These are phyloP conservation scores for Pyricularia pennisetigena DNA, from an alignment of 2,329 filamentous ascomycete genomes.

Conservation along the genomic window DNA sequence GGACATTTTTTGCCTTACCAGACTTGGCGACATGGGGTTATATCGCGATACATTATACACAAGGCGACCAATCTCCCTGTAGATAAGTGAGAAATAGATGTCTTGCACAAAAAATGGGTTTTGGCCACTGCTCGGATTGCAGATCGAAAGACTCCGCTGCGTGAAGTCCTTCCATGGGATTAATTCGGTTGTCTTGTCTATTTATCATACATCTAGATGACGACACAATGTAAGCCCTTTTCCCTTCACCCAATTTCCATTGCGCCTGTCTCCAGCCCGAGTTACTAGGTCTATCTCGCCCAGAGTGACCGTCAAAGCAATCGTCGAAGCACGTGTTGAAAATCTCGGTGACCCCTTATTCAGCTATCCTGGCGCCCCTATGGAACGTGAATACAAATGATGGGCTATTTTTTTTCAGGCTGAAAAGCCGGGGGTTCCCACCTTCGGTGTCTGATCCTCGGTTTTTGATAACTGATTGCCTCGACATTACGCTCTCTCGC, in stretches of 20 bases:
- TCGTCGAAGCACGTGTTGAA: neutral
- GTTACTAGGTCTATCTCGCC: too few relatives aligned
- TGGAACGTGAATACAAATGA: neutral
- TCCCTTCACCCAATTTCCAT: neutral
- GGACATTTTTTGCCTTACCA: neutral
- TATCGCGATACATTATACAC: neutral
- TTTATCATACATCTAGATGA: neutral
- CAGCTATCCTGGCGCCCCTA: neutral
- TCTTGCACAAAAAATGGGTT: neutral
- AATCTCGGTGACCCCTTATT: neutral
- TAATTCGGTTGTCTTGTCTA: neutral
- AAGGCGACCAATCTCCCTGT: neutral
- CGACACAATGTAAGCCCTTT: neutral
- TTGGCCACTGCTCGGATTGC: neutral
- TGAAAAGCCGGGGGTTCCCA: neutral
- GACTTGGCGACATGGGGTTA: neutral
- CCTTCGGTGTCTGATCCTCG: neutral
- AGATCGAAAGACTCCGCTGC: neutral
- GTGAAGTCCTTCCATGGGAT: neutral
- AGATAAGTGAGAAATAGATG: neutral
- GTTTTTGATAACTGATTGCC: neutral
- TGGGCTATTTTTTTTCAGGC: neutral
- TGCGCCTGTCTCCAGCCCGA: neutral
- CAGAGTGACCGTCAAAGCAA: neutral
- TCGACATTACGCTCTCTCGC: constrained; percentile 65